Evolutionary conservation across 441 rosid species (phyloP).

Genomic region (Populus hybrid): DNA sequence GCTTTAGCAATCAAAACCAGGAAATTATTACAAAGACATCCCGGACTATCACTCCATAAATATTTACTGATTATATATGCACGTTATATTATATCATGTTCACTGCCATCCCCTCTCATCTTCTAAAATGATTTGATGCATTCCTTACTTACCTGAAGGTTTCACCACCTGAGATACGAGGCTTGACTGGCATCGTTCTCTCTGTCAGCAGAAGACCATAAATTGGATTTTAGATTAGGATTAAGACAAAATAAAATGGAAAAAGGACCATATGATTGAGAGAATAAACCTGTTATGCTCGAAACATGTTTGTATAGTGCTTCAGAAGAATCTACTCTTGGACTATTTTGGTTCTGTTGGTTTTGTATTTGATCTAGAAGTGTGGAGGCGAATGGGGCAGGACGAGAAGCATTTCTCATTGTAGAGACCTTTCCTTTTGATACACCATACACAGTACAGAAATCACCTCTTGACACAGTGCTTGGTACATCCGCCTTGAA

Average conservation of each 20-base stretch:
- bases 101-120: too few relatives aligned
- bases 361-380: slow-evolving; percentile 48
- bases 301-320: slow-evolving; percentile 29
- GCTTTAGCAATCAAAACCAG: too few relatives aligned
- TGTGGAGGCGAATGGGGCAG: slow-evolving; percentile 64
- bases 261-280: neutral
- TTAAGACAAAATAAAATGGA: neutral
- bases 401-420: slow-evolving; percentile 51
- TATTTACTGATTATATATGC: neutral
- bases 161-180: slow-evolving; percentile 49
- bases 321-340: slow-evolving; percentile 24
- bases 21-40: neutral
- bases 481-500: slow-evolving; percentile 69
- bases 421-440: slow-evolving; percentile 77
- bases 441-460: slow-evolving; percentile 75
- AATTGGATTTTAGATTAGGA: neutral
- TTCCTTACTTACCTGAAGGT: slow-evolving; percentile 40
- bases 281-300: slow-evolving; percentile 52
- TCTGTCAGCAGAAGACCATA: slow-evolving; percentile 34
- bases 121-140: too few relatives aligned
- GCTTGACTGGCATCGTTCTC: slow-evolving; percentile 30
- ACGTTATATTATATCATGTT: too few relatives aligned
- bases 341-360: slow-evolving; percentile 12
- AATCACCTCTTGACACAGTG: slow-evolving; percentile 61
- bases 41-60: too few relatives aligned